Evolutionary conservation across 331 rosid genomes (phyloP).

Genomic region (Dryas integrifolia): DNA sequence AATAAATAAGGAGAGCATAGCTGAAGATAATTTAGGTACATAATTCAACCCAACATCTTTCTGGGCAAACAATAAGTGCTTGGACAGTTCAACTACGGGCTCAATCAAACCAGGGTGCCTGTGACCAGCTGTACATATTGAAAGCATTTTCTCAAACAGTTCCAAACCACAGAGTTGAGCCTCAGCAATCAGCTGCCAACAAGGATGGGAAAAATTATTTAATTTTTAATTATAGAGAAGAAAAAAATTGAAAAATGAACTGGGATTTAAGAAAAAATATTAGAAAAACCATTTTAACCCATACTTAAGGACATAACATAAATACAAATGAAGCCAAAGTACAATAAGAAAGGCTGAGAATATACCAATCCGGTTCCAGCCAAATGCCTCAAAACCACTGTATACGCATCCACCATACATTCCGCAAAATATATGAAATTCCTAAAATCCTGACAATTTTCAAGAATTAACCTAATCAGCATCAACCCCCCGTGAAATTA

Average conservation of each 20-base stretch:
- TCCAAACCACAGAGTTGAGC: conserved; percentile 67
- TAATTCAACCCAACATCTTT: conserved; percentile 70
- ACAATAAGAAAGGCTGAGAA: conserved; percentile 24
- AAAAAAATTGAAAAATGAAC: neutral
- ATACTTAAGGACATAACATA: neutral
- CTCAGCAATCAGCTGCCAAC: conserved; percentile 53
- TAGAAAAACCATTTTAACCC: neutral
- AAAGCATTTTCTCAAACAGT: conserved; percentile 58
- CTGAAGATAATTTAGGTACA: conserved; percentile 53
- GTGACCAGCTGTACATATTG: conserved; percentile 49
- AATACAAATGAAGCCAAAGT: neutral
- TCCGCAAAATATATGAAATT: conserved; percentile 50
- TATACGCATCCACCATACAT: conserved; percentile 62
- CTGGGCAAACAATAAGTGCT: conserved; percentile 60
- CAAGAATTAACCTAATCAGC: conserved; percentile 20
- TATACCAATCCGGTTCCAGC: conserved; percentile 60
- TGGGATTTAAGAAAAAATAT: neutral
- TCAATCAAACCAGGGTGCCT: conserved; percentile 52
- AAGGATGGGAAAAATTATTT: conserved; percentile 24
- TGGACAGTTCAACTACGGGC: conserved; percentile 60
- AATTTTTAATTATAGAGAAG: neutral
- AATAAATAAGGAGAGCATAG: conserved; percentile 48
- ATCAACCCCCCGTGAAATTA: neutral
- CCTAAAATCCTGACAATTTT: conserved; percentile 58
- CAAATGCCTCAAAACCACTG: conserved; percentile 55